phyloP scores from a whole-genome alignment of 192 early-diverging fungal genomes.

The Backusella sp. region DNA sequence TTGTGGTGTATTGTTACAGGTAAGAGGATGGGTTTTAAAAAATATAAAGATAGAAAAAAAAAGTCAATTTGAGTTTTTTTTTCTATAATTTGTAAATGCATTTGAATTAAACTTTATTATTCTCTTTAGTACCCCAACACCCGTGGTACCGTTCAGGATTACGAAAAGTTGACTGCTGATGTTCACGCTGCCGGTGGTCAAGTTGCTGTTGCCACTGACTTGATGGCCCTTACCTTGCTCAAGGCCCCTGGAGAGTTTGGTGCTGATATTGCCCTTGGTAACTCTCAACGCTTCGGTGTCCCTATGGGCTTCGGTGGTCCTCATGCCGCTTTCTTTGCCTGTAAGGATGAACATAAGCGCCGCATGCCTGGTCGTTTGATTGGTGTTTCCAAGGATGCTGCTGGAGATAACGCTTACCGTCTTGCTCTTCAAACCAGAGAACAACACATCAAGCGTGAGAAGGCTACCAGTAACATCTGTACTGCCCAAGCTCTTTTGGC shows the following conservation, averaged over 20 bases:
- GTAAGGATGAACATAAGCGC: slow-evolving; percentile 88
- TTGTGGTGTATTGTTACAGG: slow-evolving; percentile 89
- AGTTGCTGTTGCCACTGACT: slow-evolving; percentile 90
- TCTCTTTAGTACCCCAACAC: slow-evolving; percentile 84
- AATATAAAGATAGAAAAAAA: background rate
- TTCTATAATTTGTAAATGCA: background rate
- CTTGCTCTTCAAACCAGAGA: slow-evolving; percentile 96
- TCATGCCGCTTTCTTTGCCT: slow-evolving; percentile 98
- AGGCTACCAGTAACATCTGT: slow-evolving; percentile 99
- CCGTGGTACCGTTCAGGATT: slow-evolving; percentile 83
- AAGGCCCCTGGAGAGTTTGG: slow-evolving; percentile 95
- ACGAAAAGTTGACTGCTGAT: slow-evolving; percentile 71
- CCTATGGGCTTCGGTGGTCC: slow-evolving; percentile 99
- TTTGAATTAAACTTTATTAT: background rate
- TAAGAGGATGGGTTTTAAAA: slow-evolving; percentile 37
- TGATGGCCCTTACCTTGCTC: slow-evolving; percentile 89
- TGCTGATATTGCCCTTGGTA: slow-evolving; percentile 97
- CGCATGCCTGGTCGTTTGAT: slow-evolving; percentile 95
- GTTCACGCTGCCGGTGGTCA: slow-evolving; percentile 82
- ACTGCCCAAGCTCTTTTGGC: slow-evolving; percentile 98
- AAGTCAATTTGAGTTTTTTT: slow-evolving; percentile 15
- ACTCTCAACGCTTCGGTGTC: slow-evolving; percentile 97
- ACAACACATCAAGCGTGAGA: slow-evolving; percentile 99
- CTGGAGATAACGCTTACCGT: slow-evolving; percentile 88
- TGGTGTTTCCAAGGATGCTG: slow-evolving; percentile 91